Evolutionary conservation across 768 basidiomycete genomes (phyloP).

Genomic region (Thelephora aurantiotincta): DNA sequence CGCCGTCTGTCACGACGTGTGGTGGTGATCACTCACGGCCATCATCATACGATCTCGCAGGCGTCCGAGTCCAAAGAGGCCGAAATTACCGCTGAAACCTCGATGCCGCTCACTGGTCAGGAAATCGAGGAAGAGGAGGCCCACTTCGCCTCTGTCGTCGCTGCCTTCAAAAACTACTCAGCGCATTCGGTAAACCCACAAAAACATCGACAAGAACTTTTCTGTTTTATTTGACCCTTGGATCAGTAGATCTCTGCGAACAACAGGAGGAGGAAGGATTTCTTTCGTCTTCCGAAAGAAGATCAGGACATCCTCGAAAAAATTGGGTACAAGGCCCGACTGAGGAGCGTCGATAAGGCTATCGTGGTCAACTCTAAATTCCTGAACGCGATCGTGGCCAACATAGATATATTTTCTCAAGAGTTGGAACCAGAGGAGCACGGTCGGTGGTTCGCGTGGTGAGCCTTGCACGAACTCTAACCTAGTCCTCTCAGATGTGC

Average conservation of each 20-base stretch:
- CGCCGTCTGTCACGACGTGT: too few species aligned
- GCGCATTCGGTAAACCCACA: constrained; percentile 50
- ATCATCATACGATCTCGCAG: too few species aligned
- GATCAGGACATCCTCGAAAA: constrained; percentile 56
- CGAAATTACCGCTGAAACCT: too few species aligned
- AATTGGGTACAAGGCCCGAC: constrained; percentile 67
- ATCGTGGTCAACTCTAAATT: constrained; percentile 75
- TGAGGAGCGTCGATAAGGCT: constrained; percentile 67
- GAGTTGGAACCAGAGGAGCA: constrained; percentile 21
- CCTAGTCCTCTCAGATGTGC: background rate
- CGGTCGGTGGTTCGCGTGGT: constrained; percentile 7
- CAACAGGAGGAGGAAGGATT: constrained; percentile 61
- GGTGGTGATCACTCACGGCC: too few species aligned
- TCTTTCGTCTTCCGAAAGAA: constrained; percentile 49
- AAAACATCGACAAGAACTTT: too few species aligned
- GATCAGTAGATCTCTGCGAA: constrained; percentile 36
- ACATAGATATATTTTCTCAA: constrained; percentile 72
- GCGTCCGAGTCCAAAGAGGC: too few species aligned
- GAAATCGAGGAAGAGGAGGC: constrained; percentile 42
- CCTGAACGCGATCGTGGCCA: constrained; percentile 53
- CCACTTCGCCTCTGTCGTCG: constrained; percentile 65
- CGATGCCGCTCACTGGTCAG: constrained; percentile 14
- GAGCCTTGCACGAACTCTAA: background rate
- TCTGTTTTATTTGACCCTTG: too few species aligned
- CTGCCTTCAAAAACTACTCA: constrained; percentile 63